A percentile compares a stretch with the other conserved stretches of the same genome.
Evolutionary conservation across 1,139 yeast genomes (phyloP).

Genomic region (Komagataea norvegica): DNA sequence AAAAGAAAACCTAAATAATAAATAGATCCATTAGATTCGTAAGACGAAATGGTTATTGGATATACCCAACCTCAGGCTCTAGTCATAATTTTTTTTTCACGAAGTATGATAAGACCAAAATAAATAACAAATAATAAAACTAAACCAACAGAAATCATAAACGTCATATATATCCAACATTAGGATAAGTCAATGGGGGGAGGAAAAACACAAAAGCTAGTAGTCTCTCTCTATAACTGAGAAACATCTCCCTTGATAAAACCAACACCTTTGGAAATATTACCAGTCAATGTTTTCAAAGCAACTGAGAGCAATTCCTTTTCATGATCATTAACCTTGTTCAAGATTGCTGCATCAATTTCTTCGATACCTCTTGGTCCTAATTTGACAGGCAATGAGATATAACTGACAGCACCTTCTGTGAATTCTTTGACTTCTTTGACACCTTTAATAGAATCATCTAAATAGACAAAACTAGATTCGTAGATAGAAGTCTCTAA

Average conservation of each 20-base stretch:
- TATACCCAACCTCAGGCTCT: too few relatives aligned
- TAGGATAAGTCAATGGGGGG: too few relatives aligned
- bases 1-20: too few relatives aligned
- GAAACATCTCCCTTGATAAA: conserved; percentile 34
- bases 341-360: conserved; percentile 47
- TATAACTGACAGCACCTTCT: conserved; percentile 42
- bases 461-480: conserved; percentile 44
- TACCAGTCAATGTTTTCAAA: conserved; percentile 50
- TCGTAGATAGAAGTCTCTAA: conserved; percentile 41
- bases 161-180: too few relatives aligned
- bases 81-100: conserved; percentile 1
- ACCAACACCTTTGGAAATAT: conserved; percentile 56
- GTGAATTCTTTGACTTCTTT: conserved; percentile 33
- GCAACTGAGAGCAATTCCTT: conserved; percentile 51
- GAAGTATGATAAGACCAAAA: not conserved
- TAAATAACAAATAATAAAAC: not conserved
- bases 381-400: conserved; percentile 62
- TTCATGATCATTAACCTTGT: conserved; percentile 52
- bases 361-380: conserved; percentile 53
- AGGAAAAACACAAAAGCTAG: not conserved
- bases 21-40: too few relatives aligned
- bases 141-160: conserved; percentile 1
- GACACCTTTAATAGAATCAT: conserved; percentile 39
- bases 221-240: conserved; percentile 2
- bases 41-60: too few relatives aligned